Evolutionary conservation across 2,329 filamentous ascomycete genomes (phyloP), one percentile per base, ranked within the genome.

Genomic region (Neocucurbitaria cava): DNA sequence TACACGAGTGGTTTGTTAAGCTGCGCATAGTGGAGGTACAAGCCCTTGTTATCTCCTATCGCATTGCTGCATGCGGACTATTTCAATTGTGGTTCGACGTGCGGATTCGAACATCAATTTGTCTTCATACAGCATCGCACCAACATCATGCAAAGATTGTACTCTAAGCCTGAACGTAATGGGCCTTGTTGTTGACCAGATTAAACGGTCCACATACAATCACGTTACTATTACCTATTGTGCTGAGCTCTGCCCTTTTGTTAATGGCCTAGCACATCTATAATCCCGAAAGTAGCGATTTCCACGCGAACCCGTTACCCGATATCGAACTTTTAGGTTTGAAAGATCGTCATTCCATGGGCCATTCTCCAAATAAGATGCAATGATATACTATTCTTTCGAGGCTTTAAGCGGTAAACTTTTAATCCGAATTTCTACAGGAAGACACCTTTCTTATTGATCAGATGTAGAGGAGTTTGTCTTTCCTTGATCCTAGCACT

Each of bases 371-470:
- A n/a, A n/a, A n/a, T n/a, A n/a, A n/a, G n/a, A n/a, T n/a, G n/a
- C n/a, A n/a, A n/a, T n/a, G n/a, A n/a, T n/a, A n/a, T n/a, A n/a
- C n/a, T n/a, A n/a, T n/a, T n/a, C n/a, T n/a, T n/a, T n/a, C n/a
- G n/a, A n/a, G n/a, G n/a, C n/a, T n/a, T n/a, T n/a, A n/a, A n/a
- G n/a, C n/a, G n/a, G n/a, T n/a, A n/a, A n/a, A n/a, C n/a, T n/a
- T n/a, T n/a, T n/a, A n/a, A n/a, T n/a, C n/a, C n/a, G n/a, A n/a
- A n/a, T n/a, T n/a, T 26, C 24, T 26, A 26, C 24, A 26, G 9
- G 24, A 56, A 3, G 1, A 24, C 10, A 0, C 59, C 58, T 1
- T 58, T 8, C 17, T 59, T 66, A 20, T 69, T 49, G 0, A 69
- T 57, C n/a, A 68, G 17, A 0, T 33, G 56, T 7, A 69, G 1